Conservation (phyloP, 306 rosid species). For the Casuarina cunninghamiana region DNA sequence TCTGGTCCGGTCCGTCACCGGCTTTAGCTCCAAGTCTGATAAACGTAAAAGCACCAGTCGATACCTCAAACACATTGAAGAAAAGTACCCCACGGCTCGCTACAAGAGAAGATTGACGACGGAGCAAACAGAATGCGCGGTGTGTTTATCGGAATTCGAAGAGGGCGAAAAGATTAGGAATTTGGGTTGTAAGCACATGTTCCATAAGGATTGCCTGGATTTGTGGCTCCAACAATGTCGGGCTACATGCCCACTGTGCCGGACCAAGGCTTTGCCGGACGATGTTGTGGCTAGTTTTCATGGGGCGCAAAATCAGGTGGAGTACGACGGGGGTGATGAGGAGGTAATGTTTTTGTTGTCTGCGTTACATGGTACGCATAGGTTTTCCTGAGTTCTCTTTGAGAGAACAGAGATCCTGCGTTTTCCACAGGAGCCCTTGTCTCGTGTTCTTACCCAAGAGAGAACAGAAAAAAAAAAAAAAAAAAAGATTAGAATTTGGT, state of each 20-base stretch:
- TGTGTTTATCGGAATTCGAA: conserved; percentile 72
- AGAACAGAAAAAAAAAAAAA: background rate
- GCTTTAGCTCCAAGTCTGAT: conserved; percentile 39
- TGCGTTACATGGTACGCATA: conserved; percentile 55
- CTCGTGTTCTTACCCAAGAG: background rate
- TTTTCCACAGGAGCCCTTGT: background rate
- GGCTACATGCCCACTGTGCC: conserved; percentile 92
- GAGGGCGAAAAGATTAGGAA: conserved; percentile 73
- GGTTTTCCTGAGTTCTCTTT: conserved; percentile 40
- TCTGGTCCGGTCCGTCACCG: conserved; percentile 37
- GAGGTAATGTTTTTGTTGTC: conserved; percentile 58
- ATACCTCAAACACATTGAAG: conserved; percentile 69
- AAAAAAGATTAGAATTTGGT: background rate
- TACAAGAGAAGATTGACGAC: conserved; percentile 26
- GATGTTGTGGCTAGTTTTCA: conserved; percentile 55
- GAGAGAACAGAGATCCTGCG: background rate
- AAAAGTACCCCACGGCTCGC: conserved; percentile 55
- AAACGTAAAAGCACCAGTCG: conserved; percentile 53
- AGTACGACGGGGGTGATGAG: conserved; percentile 51
- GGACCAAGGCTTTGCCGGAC: conserved; percentile 73
- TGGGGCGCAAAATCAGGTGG: conserved; percentile 58
- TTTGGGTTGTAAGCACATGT: conserved; percentile 73
- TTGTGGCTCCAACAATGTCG: conserved; percentile 69
- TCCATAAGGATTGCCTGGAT: conserved; percentile 82
- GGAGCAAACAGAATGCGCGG: conserved; percentile 52